A percentile compares a stretch with the other conserved stretches of the same genome.
Evolutionary conservation across 2,329 filamentous ascomycete species (phyloP).

Genomic region (Colletotrichum spinosum): DNA sequence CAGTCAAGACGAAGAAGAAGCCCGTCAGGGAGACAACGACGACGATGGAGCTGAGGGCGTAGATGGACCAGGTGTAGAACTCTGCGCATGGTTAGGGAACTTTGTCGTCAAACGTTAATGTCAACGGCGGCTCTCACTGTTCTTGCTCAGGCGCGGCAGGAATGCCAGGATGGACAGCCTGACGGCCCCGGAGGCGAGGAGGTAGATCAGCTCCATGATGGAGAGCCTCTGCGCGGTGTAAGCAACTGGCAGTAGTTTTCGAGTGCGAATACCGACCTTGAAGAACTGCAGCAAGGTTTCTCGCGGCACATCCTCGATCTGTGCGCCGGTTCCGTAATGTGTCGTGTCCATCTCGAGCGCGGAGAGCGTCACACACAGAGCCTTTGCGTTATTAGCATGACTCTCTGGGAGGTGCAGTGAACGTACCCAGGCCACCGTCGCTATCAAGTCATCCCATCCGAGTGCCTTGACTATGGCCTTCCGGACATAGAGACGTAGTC

Average conservation of each 20-base stretch:
- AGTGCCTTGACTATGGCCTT: slow-evolving; percentile 22
- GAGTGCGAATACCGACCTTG: slow-evolving; percentile 3
- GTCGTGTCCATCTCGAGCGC: slow-evolving; percentile 31
- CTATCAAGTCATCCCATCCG: slow-evolving; percentile 31
- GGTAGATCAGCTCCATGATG: slow-evolving; percentile 41
- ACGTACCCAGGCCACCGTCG: slow-evolving; percentile 29
- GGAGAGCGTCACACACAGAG: slow-evolving; percentile 21
- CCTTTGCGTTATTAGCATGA: slow-evolving; percentile 9
- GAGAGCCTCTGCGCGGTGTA: slow-evolving; percentile 9
- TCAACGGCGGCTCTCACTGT: slow-evolving; percentile 41
- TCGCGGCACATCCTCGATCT: slow-evolving; percentile 20
- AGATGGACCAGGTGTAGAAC: slow-evolving; percentile 28
- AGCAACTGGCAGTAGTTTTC: background rate
- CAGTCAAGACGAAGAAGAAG: slow-evolving; percentile 38
- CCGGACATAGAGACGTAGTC: slow-evolving; percentile 22
- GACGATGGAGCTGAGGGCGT: slow-evolving; percentile 32
- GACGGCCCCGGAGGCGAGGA: slow-evolving; percentile 47
- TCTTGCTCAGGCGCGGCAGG: slow-evolving; percentile 47
- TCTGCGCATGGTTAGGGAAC: background rate
- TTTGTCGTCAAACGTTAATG: no score
- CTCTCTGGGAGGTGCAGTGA: rapidly evolving
- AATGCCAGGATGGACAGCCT: slow-evolving; percentile 50
- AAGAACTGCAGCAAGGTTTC: slow-evolving; percentile 22
- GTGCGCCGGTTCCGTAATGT: slow-evolving; percentile 29
- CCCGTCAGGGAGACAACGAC: slow-evolving; percentile 38